Base-by-base conservation (phyloP, 2,329 filamentous ascomycete genomes). In the Trichophyton equinum region DNA sequence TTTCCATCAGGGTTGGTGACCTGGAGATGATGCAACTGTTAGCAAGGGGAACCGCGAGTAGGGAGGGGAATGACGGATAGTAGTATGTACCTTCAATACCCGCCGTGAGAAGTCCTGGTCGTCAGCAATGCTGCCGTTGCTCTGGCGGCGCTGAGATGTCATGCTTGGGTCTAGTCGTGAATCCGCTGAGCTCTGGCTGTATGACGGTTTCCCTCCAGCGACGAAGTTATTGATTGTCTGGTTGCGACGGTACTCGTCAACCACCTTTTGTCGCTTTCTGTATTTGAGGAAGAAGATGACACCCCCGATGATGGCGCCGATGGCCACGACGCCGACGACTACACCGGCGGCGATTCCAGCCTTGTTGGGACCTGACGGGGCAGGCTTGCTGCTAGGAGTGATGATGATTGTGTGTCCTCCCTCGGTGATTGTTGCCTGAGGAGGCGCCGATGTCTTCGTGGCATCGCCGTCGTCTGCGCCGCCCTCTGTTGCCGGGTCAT, bases 81-180 rank as follows among this genome's bases (percentile, higher is more conserved):
- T 46, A 25, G 44, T 82, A 30, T 30, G 6, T 30, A 95, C 92
- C 85, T 95, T 89, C 71, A 97, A 82, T 75, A 97, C 96, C 77
- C 89, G 88, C 77, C 92, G 85, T 64, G 92, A 96, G 77, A 96
- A 97, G 74, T 97, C 92, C 76, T 95, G 85, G 76, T 96, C 95
- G 74, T 97, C 92, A 59, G 91, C 92, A 74, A 97, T 96, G 75
- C 91, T 96, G 67, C 92, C 92, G 70, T 94, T 89, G 76, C 92
- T 96, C 77, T 92, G 82, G 74, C 91, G 84, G 71, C 90, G 82
- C 67, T 91, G 84, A 62, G 87, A 86, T 81, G 95, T 86, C 65
- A 91, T 83, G 61, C 81, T 85, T 6, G 91, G 90, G 66, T 97
- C 92, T 61, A 96, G 84, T 60, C 92, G 85, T 47, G 88, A 86